Conservation (phyloP, 352 stramenopile species). For the Phytophthora cryptogea region DNA sequence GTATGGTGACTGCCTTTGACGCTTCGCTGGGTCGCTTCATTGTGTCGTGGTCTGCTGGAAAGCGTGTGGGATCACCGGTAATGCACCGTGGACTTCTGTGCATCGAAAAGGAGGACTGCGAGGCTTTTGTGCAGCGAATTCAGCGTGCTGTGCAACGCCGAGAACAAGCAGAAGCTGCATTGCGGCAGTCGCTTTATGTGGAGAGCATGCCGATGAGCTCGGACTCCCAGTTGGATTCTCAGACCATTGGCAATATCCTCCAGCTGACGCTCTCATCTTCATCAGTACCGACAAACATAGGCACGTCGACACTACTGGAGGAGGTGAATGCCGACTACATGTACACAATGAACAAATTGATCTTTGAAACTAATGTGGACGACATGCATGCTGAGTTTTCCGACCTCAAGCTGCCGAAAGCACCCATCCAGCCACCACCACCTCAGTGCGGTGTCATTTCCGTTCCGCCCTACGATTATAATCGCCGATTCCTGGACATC, state of each 20-base stretch:
- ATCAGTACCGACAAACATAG: constrained; percentile 50
- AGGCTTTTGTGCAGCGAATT: constrained; percentile 54
- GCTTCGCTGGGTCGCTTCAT: constrained; percentile 48
- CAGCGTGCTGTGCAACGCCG: constrained; percentile 46
- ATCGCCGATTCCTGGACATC: constrained; percentile 63
- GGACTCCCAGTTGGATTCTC: constrained; percentile 67
- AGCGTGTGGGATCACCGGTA: constrained; percentile 68
- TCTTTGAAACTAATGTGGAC: constrained; percentile 82
- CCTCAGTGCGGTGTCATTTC: constrained; percentile 58
- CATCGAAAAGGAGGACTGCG: constrained; percentile 56
- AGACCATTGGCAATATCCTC: constrained; percentile 77
- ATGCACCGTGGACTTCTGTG: constrained; percentile 69
- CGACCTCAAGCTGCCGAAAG: constrained; percentile 49
- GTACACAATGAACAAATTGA: constrained; percentile 93
- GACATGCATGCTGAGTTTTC: constrained; percentile 66
- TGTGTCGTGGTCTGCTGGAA: constrained; percentile 77
- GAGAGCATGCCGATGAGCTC: constrained; percentile 77
- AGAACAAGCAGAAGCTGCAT: constrained; percentile 59
- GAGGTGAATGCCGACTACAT: constrained; percentile 93
- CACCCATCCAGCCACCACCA: constrained; percentile 23
- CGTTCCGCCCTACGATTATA: constrained; percentile 68
- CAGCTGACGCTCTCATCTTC: constrained; percentile 65
- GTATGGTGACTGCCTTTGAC: constrained; percentile 78
- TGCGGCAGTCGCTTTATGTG: constrained; percentile 70
- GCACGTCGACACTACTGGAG: constrained; percentile 74